Evolutionary conservation across 2,329 filamentous ascomycete species (phyloP).

Genomic region (Paraphaeosphaeria sporulosa): DNA sequence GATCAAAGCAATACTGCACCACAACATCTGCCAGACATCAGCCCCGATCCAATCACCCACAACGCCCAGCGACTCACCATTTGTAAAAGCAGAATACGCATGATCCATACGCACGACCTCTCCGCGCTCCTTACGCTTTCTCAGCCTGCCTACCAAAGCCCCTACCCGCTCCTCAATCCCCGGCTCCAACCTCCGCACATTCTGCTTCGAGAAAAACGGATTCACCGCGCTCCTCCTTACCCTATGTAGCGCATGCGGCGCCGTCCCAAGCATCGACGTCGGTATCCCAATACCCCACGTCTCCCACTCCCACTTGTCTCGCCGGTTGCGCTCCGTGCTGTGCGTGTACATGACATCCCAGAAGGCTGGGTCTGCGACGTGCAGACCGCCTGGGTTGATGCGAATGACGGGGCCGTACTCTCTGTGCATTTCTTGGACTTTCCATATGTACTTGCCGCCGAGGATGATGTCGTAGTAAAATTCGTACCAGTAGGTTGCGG

Average conservation of each 20-base stretch:
- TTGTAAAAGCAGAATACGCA: slow-evolving; percentile 37
- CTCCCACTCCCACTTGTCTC: slow-evolving; percentile 37
- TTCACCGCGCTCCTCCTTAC: slow-evolving; percentile 39
- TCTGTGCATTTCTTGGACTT: slow-evolving; percentile 44
- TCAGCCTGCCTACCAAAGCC: slow-evolving; percentile 27
- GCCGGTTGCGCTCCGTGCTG: slow-evolving; percentile 35
- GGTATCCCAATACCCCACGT: slow-evolving; percentile 36
- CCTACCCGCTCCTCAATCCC: slow-evolving; percentile 26
- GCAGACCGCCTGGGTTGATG: slow-evolving; percentile 44
- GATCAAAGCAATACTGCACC: slow-evolving; percentile 37
- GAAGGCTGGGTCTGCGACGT: slow-evolving; percentile 41
- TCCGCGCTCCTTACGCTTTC: slow-evolving; percentile 29
- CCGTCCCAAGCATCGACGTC: slow-evolving; percentile 31
- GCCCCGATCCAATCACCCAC: background rate
- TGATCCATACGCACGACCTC: slow-evolving; percentile 31
- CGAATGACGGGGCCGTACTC: slow-evolving; percentile 42
- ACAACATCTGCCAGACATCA: slow-evolving; percentile 29
- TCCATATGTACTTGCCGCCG: slow-evolving; percentile 42
- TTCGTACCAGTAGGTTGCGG: slow-evolving; percentile 36
- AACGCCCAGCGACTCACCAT: slow-evolving; percentile 5
- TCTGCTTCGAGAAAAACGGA: slow-evolving; percentile 47
- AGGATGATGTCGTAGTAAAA: slow-evolving; percentile 39
- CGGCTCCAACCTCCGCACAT: slow-evolving; percentile 35
- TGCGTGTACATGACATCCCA: slow-evolving; percentile 44
- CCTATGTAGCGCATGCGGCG: slow-evolving; percentile 42